phyloP scores from a whole-genome alignment of 306 rosid species.

The Lathyrus tuberosus region DNA sequence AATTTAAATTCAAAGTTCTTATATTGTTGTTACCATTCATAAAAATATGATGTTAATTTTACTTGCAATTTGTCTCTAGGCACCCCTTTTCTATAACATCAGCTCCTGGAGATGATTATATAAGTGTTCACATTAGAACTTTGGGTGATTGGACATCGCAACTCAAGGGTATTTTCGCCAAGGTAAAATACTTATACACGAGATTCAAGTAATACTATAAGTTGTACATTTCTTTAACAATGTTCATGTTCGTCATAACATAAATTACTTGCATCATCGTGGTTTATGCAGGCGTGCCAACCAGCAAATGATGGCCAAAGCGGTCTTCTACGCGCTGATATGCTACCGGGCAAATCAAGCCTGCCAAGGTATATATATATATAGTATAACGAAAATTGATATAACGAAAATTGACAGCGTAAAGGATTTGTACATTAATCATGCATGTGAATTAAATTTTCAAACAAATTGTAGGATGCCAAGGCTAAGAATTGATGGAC shows the following conservation, averaged over 20 bases:
- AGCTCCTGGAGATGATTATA: conserved; percentile 81
- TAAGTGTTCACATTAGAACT: conserved; percentile 83
- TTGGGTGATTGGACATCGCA: conserved; percentile 89
- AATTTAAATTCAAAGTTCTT: conserved; percentile 1
- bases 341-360: conserved; percentile 52
- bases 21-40: neutral
- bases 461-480: conserved; percentile 63
- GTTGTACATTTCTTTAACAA: neutral
- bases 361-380: conserved; percentile 46
- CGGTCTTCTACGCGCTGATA: conserved; percentile 79
- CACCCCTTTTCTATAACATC: conserved; percentile 88
- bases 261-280: conserved; percentile 13
- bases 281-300: conserved; percentile 68
- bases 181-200: conserved; percentile 47
- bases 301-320: conserved; percentile 70
- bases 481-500: conserved; percentile 70
- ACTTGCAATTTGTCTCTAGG: conserved; percentile 43
- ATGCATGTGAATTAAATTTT: neutral
- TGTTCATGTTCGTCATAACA: conserved; percentile 2
- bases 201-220: neutral
- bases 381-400: neutral
- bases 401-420: neutral
- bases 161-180: conserved; percentile 66
- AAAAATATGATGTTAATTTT: neutral
- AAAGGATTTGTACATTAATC: neutral